phyloP scores from a whole-genome alignment of 345 rosid genomes.

The Ailanthus altissimus region DNA sequence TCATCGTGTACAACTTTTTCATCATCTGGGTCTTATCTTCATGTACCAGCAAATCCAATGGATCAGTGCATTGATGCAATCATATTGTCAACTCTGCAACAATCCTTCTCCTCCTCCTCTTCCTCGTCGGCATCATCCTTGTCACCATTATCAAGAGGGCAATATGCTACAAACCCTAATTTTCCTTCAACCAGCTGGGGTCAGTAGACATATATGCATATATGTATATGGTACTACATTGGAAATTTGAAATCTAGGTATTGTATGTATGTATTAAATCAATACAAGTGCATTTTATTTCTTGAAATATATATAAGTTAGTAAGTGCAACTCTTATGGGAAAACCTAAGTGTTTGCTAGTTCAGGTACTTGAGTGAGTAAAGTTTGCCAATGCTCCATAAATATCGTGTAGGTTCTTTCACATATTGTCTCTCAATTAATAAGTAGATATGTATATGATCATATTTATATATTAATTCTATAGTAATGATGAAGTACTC shows the following conservation, averaged over 20 bases:
- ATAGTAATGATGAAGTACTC: neutral
- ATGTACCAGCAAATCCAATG: constrained; percentile 38
- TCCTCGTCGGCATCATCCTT: constrained; percentile 37
- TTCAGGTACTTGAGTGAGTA: constrained; percentile 39
- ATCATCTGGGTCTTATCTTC: constrained; percentile 26
- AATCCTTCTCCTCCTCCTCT: constrained; percentile 32
- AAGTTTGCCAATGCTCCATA: constrained; percentile 33
- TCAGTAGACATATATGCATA: constrained; percentile 38
- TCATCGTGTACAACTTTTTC: neutral
- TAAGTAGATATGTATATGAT: constrained; percentile 3
- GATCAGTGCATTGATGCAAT: constrained; percentile 57
- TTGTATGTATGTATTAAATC: neutral
- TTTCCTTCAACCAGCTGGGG: constrained; percentile 49
- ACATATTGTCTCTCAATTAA: neutral
- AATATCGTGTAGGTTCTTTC: constrained; percentile 24
- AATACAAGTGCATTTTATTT: constrained; percentile 27
- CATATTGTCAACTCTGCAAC: constrained; percentile 35
- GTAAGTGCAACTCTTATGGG: constrained; percentile 28
- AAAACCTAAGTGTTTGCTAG: constrained; percentile 52
- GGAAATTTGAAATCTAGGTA: constrained; percentile 21
- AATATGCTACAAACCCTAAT: constrained; percentile 59
- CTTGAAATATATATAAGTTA: constrained; percentile 32
- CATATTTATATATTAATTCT: neutral
- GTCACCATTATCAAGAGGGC: constrained; percentile 44
- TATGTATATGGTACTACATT: neutral